A percentile compares a stretch with the other conserved stretches of the same genome.
Evolutionary conservation across 148 eudicot species (phyloP).

Genomic region (Vaccinium myrtillus): DNA sequence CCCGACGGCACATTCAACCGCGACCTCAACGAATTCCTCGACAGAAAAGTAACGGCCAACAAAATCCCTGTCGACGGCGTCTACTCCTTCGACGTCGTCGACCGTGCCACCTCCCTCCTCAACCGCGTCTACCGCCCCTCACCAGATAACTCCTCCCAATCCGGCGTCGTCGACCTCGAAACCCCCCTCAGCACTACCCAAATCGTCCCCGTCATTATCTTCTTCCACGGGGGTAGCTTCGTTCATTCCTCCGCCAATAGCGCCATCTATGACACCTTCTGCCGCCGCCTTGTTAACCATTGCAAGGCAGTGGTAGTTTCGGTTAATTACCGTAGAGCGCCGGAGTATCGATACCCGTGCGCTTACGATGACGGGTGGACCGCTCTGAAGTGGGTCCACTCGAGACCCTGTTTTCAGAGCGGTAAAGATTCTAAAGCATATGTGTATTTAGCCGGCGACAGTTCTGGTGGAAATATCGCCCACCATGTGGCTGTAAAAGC

Average conservation of each 20-base stretch:
- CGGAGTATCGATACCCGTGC: constrained; percentile 65
- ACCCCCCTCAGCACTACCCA: constrained; percentile 53
- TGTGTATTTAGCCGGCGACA: constrained; percentile 76
- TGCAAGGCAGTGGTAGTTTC: constrained; percentile 79
- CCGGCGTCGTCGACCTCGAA: constrained; percentile 44
- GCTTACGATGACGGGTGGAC: constrained; percentile 91
- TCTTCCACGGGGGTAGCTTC: constrained; percentile 86
- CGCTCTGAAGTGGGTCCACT: constrained; percentile 68
- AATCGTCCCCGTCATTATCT: constrained; percentile 68
- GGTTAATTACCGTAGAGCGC: constrained; percentile 70
- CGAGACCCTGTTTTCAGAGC: constrained; percentile 61
- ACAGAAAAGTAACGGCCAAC: constrained; percentile 70
- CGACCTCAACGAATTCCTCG: constrained; percentile 62
- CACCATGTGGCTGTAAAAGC: constrained; percentile 80
- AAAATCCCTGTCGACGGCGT: constrained; percentile 62
- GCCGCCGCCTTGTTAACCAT: constrained; percentile 57
- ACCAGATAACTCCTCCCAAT: constrained; percentile 25
- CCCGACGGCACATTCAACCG: constrained; percentile 81
- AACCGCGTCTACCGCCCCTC: constrained; percentile 60
- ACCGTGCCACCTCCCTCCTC: constrained; percentile 48
- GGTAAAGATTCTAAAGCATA: constrained; percentile 51
- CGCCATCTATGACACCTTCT: constrained; percentile 71
- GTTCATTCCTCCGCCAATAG: constrained; percentile 74
- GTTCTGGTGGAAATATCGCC: constrained; percentile 87
- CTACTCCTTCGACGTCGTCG: constrained; percentile 62